Evolutionary conservation across 768 basidiomycete genomes (phyloP).

Genomic region (Lanmaoa pseudosensibilis): DNA sequence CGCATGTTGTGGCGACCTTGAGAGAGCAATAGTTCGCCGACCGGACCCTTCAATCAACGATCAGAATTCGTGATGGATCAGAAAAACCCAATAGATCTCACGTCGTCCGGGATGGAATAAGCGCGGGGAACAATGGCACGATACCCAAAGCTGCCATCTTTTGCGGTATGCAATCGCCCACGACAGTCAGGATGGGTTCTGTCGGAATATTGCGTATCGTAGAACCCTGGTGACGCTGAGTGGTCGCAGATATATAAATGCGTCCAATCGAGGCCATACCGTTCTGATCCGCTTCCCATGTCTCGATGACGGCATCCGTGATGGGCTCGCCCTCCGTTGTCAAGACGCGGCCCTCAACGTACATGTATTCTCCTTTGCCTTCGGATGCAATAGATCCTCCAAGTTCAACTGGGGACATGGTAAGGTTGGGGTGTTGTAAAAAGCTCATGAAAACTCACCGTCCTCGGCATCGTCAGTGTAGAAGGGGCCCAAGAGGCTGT

Average conservation of each 20-base stretch:
- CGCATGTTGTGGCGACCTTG: constrained; percentile 73
- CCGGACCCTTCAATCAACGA: constrained; percentile 53
- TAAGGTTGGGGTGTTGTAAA: neutral
- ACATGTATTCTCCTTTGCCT: constrained; percentile 84
- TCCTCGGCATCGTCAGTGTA: constrained; percentile 75
- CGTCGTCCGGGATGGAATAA: constrained; percentile 75
- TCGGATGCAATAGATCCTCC: constrained; percentile 84
- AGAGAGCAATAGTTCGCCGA: constrained; percentile 55
- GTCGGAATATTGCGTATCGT: constrained; percentile 53
- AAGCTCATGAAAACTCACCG: constrained; percentile 39
- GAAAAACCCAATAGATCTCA: constrained; percentile 25
- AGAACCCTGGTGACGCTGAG: constrained; percentile 22
- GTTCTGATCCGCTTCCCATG: constrained; percentile 77
- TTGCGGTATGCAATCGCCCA: constrained; percentile 57
- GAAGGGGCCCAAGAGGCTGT: constrained; percentile 81
- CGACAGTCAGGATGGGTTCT: constrained; percentile 69
- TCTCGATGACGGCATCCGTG: constrained; percentile 66
- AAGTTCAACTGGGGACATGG: constrained; percentile 45
- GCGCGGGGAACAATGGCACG: constrained; percentile 69
- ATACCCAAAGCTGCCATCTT: constrained; percentile 67
- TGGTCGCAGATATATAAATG: constrained; percentile 7
- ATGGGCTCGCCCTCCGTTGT: constrained; percentile 63
- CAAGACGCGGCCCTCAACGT: constrained; percentile 68
- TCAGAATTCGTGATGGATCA: constrained; percentile 11
- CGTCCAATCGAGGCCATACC: constrained; percentile 42